phyloP scores from a whole-genome alignment of 202 grass and related monocot genomes.

The Schoenoplectus tabernaemontani region DNA sequence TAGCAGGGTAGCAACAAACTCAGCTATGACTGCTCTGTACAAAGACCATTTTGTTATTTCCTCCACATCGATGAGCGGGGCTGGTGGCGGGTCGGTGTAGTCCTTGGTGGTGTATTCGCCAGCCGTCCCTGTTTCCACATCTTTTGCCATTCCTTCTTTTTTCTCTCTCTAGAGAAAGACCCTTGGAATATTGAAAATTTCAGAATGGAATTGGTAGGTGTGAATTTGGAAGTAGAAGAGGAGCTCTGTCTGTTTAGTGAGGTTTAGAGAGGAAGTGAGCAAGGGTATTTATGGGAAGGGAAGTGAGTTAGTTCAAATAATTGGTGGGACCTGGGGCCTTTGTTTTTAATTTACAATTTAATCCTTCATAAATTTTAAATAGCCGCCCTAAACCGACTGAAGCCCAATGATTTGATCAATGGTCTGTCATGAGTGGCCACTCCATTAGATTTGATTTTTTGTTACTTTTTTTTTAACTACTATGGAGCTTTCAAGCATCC shows the following conservation, averaged over 20 bases:
- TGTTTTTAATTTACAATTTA: conserved; percentile 18
- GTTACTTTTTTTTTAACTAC: not conserved
- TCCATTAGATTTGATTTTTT: not conserved
- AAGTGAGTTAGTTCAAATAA: conserved; percentile 6
- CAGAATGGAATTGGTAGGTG: not conserved
- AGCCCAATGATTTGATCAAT: conserved; percentile 36
- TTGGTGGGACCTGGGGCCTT: conserved; percentile 9
- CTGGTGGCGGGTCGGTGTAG: conserved; percentile 43
- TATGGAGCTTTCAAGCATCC: not conserved
- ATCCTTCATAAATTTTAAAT: conserved; percentile 31
- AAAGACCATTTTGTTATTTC: conserved; percentile 50
- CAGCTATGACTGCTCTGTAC: conserved; percentile 49
- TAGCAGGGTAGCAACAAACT: conserved; percentile 43
- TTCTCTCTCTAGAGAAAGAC: not conserved
- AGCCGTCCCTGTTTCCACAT: conserved; percentile 45
- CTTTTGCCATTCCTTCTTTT: conserved; percentile 42
- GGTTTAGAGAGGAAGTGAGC: conserved; percentile 14
- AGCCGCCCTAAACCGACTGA: conserved; percentile 64
- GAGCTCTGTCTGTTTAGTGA: conserved; percentile 27
- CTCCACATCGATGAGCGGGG: conserved; percentile 13
- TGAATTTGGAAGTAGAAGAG: conserved; percentile 1
- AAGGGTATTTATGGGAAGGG: conserved; percentile 48
- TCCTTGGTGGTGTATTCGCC: conserved; percentile 43
- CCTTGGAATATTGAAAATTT: not conserved
- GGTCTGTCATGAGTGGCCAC: conserved; percentile 21